phyloP scores from a whole-genome alignment of 2,329 filamentous ascomycete species.

The Scedosporium dehoogii region DNA sequence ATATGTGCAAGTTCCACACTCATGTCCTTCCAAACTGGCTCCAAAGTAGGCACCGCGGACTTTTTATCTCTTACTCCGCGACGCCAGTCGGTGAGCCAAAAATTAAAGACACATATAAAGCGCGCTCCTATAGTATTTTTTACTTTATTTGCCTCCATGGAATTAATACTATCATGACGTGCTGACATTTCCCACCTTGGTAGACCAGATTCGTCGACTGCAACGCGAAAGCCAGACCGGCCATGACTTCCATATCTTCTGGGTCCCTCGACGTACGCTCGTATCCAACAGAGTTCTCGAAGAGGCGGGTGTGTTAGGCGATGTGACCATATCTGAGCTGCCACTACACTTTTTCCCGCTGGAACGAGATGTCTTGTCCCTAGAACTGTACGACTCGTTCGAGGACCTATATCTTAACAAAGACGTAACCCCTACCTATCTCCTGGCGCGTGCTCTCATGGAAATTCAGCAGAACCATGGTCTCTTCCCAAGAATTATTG shows the following conservation, averaged over 20 bases:
- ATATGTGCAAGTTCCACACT: background rate
- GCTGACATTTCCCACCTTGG: constrained; percentile 39
- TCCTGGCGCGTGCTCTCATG: constrained; percentile 89
- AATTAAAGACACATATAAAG: constrained; percentile 8
- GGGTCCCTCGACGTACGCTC: constrained; percentile 85
- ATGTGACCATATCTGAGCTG: constrained; percentile 80
- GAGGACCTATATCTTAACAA: constrained; percentile 80
- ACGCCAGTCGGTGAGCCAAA: constrained; percentile 11
- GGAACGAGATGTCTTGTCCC: constrained; percentile 80
- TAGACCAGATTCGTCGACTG: constrained; percentile 84
- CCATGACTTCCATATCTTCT: constrained; percentile 95
- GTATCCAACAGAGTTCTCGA: constrained; percentile 88
- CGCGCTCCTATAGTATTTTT: constrained; percentile 6
- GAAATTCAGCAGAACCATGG: constrained; percentile 84
- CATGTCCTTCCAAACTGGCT: constrained; percentile 8
- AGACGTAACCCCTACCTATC: constrained; percentile 82
- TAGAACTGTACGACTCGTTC: constrained; percentile 84
- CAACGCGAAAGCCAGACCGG: constrained; percentile 80
- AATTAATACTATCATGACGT: constrained; percentile 32
- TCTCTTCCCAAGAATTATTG: constrained; percentile 86
- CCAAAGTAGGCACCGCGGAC: constrained; percentile 50
- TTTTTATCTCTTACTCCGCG: constrained; percentile 13
- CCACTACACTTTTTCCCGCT: constrained; percentile 85
- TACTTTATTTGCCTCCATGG: constrained; percentile 9
- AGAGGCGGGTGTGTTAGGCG: constrained; percentile 84